phyloP scores from a whole-genome alignment of 192 early-diverging fungal species.

The Backusella tarrabulga region DNA sequence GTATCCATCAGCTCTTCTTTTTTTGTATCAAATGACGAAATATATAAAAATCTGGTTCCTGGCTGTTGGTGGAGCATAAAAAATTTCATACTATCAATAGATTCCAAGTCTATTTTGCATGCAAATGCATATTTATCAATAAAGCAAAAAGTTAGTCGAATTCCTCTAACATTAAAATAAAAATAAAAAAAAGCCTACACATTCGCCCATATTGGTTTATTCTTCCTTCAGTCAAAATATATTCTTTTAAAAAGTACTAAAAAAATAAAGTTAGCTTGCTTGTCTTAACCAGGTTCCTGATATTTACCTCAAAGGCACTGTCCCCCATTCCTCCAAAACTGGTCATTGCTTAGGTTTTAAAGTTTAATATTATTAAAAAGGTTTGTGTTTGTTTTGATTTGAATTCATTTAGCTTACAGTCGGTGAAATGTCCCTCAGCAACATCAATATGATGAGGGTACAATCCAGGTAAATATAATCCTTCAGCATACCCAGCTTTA shows the following conservation, averaged over 20 bases:
- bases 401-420: not conserved
- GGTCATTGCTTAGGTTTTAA: constrained; percentile 8
- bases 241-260: constrained; percentile 56
- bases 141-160: not conserved
- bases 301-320: constrained; percentile 53
- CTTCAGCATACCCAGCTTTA: not conserved
- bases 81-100: constrained; percentile 26
- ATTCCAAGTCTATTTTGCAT: constrained; percentile 19
- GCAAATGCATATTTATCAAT: not conserved
- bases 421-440: constrained; percentile 2
- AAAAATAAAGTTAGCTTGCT: not conserved
- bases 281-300: not conserved
- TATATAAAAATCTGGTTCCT: constrained; percentile 9
- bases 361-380: not conserved
- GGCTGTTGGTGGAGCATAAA: constrained; percentile 22
- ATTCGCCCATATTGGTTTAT: constrained; percentile 18
- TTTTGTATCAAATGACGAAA: constrained; percentile 8
- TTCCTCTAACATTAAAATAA: no score
- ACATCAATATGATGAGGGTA: constrained; percentile 51
- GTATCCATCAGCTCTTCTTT: not conserved
- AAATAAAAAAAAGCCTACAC: constrained; percentile 13
- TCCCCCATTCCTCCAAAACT: constrained; percentile 46
- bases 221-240: constrained; percentile 36
- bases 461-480: constrained; percentile 46
- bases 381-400: no score